Conservation (phyloP, 106 monocot species). For the Allium cepa region DNA sequence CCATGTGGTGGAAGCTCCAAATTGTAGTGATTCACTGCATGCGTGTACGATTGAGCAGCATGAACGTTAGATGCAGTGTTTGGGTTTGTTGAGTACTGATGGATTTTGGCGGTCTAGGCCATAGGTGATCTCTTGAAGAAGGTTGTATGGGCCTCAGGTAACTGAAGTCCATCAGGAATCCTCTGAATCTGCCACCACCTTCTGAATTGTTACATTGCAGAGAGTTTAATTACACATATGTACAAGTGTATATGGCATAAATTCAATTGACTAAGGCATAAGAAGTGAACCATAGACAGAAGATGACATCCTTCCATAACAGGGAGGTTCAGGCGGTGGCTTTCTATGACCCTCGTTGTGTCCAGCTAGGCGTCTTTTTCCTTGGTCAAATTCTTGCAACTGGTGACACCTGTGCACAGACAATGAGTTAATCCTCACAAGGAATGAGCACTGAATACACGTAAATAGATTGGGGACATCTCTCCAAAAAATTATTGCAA, state of each 20-base stretch:
- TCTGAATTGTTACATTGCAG: slow-evolving; percentile 9
- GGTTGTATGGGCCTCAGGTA: slow-evolving; percentile 25
- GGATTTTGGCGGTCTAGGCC: slow-evolving; percentile 12
- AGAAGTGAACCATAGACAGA: slow-evolving; percentile 37
- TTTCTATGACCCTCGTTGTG: slow-evolving; percentile 73
- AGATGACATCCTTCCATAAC: slow-evolving; percentile 32
- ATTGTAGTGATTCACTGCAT: too few species aligned
- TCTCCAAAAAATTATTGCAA: too few species aligned
- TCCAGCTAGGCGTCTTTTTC: slow-evolving; percentile 63
- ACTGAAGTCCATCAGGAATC: slow-evolving; percentile 68
- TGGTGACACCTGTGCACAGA: slow-evolving; percentile 48
- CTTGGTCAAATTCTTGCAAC: slow-evolving; percentile 63
- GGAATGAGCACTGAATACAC: too few species aligned
- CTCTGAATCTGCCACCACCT: slow-evolving; percentile 27
- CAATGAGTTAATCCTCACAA: neutral
- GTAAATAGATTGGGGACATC: too few species aligned
- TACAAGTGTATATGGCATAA: neutral
- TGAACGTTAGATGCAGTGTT: too few species aligned
- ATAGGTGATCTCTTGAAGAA: slow-evolving; percentile 19
- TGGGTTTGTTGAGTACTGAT: too few species aligned
- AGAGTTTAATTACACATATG: neutral
- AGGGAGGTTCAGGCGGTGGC: slow-evolving; percentile 40
- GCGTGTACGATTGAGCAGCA: too few species aligned
- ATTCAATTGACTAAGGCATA: neutral
- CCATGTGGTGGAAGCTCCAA: too few species aligned